Conservation (phyloP, 1,139 yeast species). For the Yarrowia galli region DNA sequence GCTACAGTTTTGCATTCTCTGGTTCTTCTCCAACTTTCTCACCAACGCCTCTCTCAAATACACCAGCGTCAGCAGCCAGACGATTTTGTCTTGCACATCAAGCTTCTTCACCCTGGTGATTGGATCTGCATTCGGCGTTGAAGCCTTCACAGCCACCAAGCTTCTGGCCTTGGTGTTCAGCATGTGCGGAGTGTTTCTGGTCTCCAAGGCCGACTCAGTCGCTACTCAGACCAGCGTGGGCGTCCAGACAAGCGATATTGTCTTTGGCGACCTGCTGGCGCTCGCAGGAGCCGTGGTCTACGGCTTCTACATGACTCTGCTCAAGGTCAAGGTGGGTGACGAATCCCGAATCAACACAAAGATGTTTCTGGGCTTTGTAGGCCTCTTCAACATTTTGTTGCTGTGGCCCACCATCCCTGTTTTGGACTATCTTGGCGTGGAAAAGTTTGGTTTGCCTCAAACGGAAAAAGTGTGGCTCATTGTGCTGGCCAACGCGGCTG, state of each 20-base stretch:
- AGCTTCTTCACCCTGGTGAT: conserved; percentile 88
- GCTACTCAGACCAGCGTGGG: conserved; percentile 40
- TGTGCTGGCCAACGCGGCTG: conserved; percentile 68
- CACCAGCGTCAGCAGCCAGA: conserved; percentile 92
- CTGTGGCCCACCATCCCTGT: conserved; percentile 83
- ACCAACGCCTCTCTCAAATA: conserved; percentile 87
- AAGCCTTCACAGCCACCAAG: conserved; percentile 69
- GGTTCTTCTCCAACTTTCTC: conserved; percentile 89
- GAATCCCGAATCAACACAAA: conserved; percentile 83
- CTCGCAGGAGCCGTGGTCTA: conserved; percentile 83
- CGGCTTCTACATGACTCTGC: conserved; percentile 87
- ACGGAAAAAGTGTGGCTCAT: conserved; percentile 60
- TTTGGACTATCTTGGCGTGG: conserved; percentile 68
- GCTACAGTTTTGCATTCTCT: conserved; percentile 79
- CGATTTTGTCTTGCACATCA: conserved; percentile 88
- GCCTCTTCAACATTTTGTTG: conserved; percentile 75
- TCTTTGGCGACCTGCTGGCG: conserved; percentile 82
- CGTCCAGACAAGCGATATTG: conserved; percentile 51
- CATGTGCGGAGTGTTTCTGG: conserved; percentile 78
- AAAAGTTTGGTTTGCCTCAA: conserved; percentile 74
- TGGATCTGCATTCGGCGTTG: conserved; percentile 78
- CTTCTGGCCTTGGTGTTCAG: conserved; percentile 73
- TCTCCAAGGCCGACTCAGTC: conserved; percentile 62
- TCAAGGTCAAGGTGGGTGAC: conserved; percentile 73
- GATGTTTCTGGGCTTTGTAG: conserved; percentile 93